These are phyloP conservation scores for Ogataea salicorniae DNA, from an alignment of 805 yeast species.

Conservation along the genomic window DNA sequence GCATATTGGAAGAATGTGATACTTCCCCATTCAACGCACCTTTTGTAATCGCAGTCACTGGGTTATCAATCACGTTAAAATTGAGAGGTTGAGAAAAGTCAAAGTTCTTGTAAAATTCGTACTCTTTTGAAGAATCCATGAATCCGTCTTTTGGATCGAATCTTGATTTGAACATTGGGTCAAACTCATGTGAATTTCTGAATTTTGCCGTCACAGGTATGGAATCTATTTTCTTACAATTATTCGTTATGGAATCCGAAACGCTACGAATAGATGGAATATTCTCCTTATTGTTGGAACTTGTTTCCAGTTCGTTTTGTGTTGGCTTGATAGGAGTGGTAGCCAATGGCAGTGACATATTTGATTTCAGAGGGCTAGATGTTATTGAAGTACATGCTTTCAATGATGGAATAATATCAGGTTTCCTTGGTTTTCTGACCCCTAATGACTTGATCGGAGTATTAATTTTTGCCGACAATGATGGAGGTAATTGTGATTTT, in stretches of 20 bases:
- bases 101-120: slow-evolving; percentile 36
- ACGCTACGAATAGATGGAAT: slow-evolving; percentile 5
- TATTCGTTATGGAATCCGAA: too few species aligned
- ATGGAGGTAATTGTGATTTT: too few species aligned
- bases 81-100: slow-evolving; percentile 22
- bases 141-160: slow-evolving; percentile 34
- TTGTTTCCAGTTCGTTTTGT: too few species aligned
- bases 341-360: too few species aligned
- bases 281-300: neutral
- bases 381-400: too few species aligned
- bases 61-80: slow-evolving; percentile 18
- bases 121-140: slow-evolving; percentile 33
- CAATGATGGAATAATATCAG: too few species aligned
- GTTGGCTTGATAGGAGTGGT: too few species aligned
- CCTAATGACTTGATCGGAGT: too few species aligned
- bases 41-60: slow-evolving; percentile 13
- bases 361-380: too few species aligned
- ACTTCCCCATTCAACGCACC: slow-evolving; percentile 17
- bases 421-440: too few species aligned
- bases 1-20: slow-evolving; percentile 21
- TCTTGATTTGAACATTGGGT: slow-evolving; percentile 17
- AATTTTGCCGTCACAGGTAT: neutral
- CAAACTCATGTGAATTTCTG: slow-evolving; percentile 7
- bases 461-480: too few species aligned
- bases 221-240: too few species aligned